Conservation (phyloP, 495 filamentous ascomycete species). For the Gamarada debralockiae region DNA sequence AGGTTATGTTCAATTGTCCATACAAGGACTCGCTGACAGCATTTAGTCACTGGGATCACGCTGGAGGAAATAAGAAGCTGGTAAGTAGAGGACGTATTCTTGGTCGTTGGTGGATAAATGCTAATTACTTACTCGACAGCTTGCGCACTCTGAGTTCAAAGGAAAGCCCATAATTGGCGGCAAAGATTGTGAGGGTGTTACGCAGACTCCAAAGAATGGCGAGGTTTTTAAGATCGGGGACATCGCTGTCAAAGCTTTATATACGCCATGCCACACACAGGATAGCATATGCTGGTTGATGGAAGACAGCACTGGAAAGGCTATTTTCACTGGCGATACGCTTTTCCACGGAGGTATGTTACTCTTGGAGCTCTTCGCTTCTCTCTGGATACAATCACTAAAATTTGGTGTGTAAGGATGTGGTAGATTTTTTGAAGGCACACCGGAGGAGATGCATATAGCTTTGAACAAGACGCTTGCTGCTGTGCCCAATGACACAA, state of each 20-base stretch:
- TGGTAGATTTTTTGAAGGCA: slow-evolving; percentile 97
- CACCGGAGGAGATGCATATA: slow-evolving; percentile 83
- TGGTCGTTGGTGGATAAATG: not conserved
- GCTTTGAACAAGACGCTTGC: slow-evolving; percentile 85
- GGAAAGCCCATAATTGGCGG: slow-evolving; percentile 74
- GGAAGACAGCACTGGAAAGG: slow-evolving; percentile 76
- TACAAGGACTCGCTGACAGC: slow-evolving; percentile 9
- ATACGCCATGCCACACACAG: slow-evolving; percentile 97
- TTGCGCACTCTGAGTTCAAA: slow-evolving; percentile 53
- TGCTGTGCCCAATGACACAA: slow-evolving; percentile 83
- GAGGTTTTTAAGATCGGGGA: slow-evolving; percentile 81
- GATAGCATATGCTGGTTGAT: slow-evolving; percentile 90
- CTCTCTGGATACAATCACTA: not conserved
- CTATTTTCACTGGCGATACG: slow-evolving; percentile 94
- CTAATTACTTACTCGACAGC: slow-evolving; percentile 42
- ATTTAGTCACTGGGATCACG: slow-evolving; percentile 86
- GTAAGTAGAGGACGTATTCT: slow-evolving; percentile 36
- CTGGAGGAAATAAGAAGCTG: slow-evolving; percentile 83
- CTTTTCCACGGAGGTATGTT: slow-evolving; percentile 81
- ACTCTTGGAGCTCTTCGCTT: not conserved
- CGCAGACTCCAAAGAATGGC: slow-evolving; percentile 66
- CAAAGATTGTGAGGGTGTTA: slow-evolving; percentile 78
- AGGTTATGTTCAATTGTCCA: slow-evolving; percentile 27
- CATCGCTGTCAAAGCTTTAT: slow-evolving; percentile 81
- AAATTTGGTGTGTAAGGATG: slow-evolving; percentile 57